Evolutionary conservation across 2,329 filamentous ascomycete species (phyloP).

Genomic region (Berkeleyomyces rouxiae): DNA sequence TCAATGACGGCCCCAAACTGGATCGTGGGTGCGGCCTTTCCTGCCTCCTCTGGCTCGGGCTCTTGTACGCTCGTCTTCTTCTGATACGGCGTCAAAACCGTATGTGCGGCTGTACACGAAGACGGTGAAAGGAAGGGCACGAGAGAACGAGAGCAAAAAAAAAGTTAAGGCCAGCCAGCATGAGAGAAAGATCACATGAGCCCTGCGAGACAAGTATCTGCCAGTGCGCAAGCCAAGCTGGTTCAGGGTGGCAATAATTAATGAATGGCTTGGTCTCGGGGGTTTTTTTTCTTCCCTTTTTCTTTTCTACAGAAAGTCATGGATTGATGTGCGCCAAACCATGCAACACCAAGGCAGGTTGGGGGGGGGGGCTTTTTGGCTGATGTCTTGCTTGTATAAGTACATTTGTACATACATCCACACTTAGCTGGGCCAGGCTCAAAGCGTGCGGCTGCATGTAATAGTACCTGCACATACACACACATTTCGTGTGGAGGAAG

Average conservation of each 20-base stretch:
- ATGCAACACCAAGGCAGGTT: neutral
- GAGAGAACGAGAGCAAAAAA: neutral
- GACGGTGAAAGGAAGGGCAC: too few species aligned
- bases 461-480: too few species aligned
- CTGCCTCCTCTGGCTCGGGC: too few species aligned
- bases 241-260: neutral
- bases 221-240: neutral
- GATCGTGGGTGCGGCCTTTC: too few species aligned
- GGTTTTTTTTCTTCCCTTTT: neutral
- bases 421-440: too few species aligned
- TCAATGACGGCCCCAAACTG: too few species aligned
- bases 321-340: neutral
- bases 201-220: neutral
- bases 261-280: neutral
- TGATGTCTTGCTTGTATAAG: too few species aligned
- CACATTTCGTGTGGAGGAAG: neutral
- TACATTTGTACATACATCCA: too few species aligned
- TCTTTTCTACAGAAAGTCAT: neutral
- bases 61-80: too few species aligned
- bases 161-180: neutral
- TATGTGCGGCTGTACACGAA: too few species aligned
- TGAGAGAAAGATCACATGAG: neutral
- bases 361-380: neutral
- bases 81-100: too few species aligned
- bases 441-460: neutral